Percentiles rank a stretch among this genome's conserved stretches.
These are phyloP conservation scores for Phyllosticta capitalensis DNA, from an alignment of 2,329 filamentous ascomycete species.

Conservation along the genomic window DNA sequence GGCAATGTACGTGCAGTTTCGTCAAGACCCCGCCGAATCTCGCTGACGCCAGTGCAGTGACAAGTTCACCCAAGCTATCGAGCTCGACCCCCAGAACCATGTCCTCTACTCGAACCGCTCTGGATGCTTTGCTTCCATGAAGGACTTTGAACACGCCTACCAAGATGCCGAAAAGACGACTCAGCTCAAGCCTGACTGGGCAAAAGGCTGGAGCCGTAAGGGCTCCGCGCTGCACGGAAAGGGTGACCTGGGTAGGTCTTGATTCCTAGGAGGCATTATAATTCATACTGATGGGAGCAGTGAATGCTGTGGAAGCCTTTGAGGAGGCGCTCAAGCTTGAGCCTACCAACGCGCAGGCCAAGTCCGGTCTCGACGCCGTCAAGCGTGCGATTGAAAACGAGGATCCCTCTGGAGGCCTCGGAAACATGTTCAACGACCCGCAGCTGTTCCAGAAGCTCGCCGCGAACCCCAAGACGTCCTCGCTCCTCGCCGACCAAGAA, in stretches of 20 bases:
- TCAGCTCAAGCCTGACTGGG: slow-evolving; percentile 94
- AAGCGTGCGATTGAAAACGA: slow-evolving; percentile 81
- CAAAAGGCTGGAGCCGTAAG: slow-evolving; percentile 91
- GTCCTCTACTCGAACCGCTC: slow-evolving; percentile 98
- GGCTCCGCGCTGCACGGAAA: slow-evolving; percentile 82
- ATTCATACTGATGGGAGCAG: slow-evolving; percentile 25
- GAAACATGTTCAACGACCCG: slow-evolving; percentile 89
- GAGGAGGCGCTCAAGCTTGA: slow-evolving; percentile 92
- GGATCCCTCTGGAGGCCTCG: slow-evolving; percentile 68
- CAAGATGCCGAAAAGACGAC: slow-evolving; percentile 89
- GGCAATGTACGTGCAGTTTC: slow-evolving; percentile 63
- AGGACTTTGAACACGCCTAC: slow-evolving; percentile 74
- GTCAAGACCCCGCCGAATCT: slow-evolving; percentile 13
- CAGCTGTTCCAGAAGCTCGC: slow-evolving; percentile 84
- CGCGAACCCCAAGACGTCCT: slow-evolving; percentile 84
- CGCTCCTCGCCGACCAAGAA: slow-evolving; percentile 65
- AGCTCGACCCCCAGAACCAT: slow-evolving; percentile 75
- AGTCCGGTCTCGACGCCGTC: slow-evolving; percentile 75
- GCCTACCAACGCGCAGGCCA: slow-evolving; percentile 82
- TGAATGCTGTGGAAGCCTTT: slow-evolving; percentile 81
- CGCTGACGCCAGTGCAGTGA: slow-evolving; percentile 46
- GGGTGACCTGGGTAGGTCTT: slow-evolving; percentile 60
- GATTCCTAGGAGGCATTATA: too few species aligned
- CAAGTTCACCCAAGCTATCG: slow-evolving; percentile 91
- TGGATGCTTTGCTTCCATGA: slow-evolving; percentile 76